These are phyloP conservation scores for Fusarium sp. DNA, from an alignment of 2,329 filamentous ascomycete genomes.

Conservation along the genomic window DNA sequence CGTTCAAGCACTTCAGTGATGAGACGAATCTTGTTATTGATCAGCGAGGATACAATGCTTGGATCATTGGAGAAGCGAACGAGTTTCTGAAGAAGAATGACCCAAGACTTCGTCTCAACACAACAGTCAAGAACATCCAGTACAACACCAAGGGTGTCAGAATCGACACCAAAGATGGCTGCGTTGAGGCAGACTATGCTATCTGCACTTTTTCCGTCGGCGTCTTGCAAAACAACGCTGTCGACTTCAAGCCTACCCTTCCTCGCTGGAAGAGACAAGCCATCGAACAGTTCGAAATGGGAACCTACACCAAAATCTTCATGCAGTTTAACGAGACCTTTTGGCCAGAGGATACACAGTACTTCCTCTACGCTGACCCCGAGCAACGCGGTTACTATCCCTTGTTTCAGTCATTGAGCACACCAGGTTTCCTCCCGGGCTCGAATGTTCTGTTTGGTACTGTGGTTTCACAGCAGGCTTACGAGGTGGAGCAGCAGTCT, in stretches of 20 bases:
- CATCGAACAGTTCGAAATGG: slow-evolving; percentile 74
- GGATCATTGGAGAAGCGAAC: slow-evolving; percentile 66
- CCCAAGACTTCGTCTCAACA: slow-evolving; percentile 66
- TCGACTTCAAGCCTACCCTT: slow-evolving; percentile 68
- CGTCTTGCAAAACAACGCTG: slow-evolving; percentile 70
- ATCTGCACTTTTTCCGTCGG: slow-evolving; percentile 76
- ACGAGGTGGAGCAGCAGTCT: slow-evolving; percentile 67
- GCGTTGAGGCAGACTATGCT: slow-evolving; percentile 70
- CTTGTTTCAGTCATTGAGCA: slow-evolving; percentile 71
- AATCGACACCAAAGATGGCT: slow-evolving; percentile 64
- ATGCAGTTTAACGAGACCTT: slow-evolving; percentile 75
- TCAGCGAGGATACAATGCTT: slow-evolving; percentile 67
- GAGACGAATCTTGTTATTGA: slow-evolving; percentile 72
- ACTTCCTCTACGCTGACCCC: slow-evolving; percentile 58
- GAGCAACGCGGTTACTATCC: slow-evolving; percentile 60
- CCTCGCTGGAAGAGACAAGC: slow-evolving; percentile 73
- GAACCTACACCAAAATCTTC: slow-evolving; percentile 79
- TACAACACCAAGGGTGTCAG: slow-evolving; percentile 65
- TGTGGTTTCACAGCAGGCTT: slow-evolving; percentile 40
- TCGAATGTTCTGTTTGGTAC: slow-evolving; percentile 75
- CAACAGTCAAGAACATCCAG: slow-evolving; percentile 64
- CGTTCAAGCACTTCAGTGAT: slow-evolving; percentile 70
- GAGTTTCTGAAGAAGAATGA: slow-evolving; percentile 68
- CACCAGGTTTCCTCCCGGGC: slow-evolving; percentile 66
- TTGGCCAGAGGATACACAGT: slow-evolving; percentile 63